Evolutionary conservation across 2,329 filamentous ascomycete genomes (phyloP).

Genomic region (Aspergillus persii): DNA sequence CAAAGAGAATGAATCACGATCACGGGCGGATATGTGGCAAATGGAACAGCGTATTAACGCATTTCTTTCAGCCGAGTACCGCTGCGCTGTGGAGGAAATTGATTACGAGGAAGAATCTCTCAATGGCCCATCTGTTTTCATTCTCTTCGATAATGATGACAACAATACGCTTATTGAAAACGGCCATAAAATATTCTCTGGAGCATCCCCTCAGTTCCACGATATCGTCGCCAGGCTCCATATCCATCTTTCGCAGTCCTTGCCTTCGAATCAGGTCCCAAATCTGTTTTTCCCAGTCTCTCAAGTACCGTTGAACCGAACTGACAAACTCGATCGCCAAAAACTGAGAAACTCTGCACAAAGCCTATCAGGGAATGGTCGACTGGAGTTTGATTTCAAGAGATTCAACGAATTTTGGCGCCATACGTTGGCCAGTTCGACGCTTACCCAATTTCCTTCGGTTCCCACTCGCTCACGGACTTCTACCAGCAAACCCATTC

Average conservation of each 20-base stretch:
- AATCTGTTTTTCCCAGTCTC: slow-evolving; percentile 33
- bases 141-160: slow-evolving; percentile 10
- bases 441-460: not conserved
- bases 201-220: slow-evolving; percentile 15
- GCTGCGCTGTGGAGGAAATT: slow-evolving; percentile 20
- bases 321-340: slow-evolving; percentile 34
- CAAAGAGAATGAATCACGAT: not conserved
- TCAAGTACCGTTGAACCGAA: slow-evolving; percentile 29
- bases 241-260: slow-evolving; percentile 16
- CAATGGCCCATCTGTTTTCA: slow-evolving; percentile 21
- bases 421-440: not conserved
- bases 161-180: not conserved
- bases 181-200: slow-evolving; percentile 8
- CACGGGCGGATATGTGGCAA: slow-evolving; percentile 4
- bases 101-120: not conserved
- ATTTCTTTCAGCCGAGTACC: slow-evolving; percentile 15
- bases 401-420: slow-evolving; percentile 13
- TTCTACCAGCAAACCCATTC: no score
- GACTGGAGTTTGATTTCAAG: slow-evolving; percentile 19
- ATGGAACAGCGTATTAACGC: slow-evolving; percentile 16
- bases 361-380: slow-evolving; percentile 9
- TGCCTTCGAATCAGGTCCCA: slow-evolving; percentile 37
- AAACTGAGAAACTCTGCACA: slow-evolving; percentile 14
- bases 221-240: not conserved
- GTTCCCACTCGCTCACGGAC: not conserved